Percentiles rank a stretch among this genome's conserved stretches.
These are phyloP conservation scores for Aspergillus ochraceus DNA, from an alignment of 2,329 filamentous ascomycete genomes.

Conservation along the genomic window DNA sequence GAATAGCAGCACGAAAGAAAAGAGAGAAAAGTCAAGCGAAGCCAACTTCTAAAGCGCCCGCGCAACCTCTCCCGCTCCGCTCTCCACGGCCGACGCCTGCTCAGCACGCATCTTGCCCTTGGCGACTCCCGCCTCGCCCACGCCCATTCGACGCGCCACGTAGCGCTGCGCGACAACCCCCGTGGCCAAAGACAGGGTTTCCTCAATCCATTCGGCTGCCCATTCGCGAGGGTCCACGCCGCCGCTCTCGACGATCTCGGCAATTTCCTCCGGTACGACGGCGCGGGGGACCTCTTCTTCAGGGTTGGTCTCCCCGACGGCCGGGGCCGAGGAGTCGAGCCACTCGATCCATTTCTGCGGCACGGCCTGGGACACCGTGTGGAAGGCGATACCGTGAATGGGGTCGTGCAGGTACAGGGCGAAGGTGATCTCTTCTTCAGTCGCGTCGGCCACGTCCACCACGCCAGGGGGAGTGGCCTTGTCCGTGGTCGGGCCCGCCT, in stretches of 20 bases:
- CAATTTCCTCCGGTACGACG: constrained; percentile 75
- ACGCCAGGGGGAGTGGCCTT: constrained; percentile 31
- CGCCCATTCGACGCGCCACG: constrained; percentile 91
- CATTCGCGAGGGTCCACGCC: constrained; percentile 92
- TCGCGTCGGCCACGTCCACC: constrained; percentile 37
- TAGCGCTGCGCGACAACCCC: constrained; percentile 92
- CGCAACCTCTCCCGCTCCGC: constrained; percentile 61
- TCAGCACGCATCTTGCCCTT: constrained; percentile 55
- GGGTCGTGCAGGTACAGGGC: constrained; percentile 82
- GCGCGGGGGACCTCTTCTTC: constrained; percentile 35
- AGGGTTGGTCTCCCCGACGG: constrained; percentile 40
- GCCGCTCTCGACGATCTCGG: constrained; percentile 72
- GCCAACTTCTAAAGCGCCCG: constrained; percentile 46
- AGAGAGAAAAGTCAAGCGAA: background rate
- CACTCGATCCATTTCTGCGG: constrained; percentile 86
- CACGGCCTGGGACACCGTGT: constrained; percentile 76
- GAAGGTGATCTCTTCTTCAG: constrained; percentile 66
- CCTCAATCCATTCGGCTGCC: constrained; percentile 97
- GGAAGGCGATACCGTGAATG: constrained; percentile 85
- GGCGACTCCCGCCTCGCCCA: constrained; percentile 73
- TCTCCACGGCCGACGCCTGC: constrained; percentile 58
- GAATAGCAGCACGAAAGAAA: constrained; percentile 10
- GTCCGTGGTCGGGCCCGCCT: constrained; percentile 51
- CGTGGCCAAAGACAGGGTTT: constrained; percentile 72
- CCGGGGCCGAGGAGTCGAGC: constrained; percentile 70